A percentile compares a stretch with the other conserved stretches of the same genome.
These are phyloP conservation scores for Prunus mongolica DNA, from an alignment of 306 rosid species.

Conservation along the genomic window DNA sequence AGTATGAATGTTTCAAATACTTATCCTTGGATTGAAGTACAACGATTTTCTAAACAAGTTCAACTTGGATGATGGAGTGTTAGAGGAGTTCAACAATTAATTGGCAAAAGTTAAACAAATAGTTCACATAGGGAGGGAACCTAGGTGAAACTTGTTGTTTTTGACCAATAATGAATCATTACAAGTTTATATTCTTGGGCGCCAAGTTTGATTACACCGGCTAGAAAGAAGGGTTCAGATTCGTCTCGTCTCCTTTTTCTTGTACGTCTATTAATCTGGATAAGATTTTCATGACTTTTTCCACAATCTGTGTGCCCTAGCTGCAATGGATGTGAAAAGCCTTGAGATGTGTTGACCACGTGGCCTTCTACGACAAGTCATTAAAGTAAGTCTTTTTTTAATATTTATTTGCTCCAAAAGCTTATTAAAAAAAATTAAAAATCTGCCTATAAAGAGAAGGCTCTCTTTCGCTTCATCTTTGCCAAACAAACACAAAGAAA, in stretches of 20 bases:
- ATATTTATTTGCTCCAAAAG: not conserved
- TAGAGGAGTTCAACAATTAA: not conserved
- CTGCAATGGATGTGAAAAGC: not conserved
- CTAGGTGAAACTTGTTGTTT: not conserved
- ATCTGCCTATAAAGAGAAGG: conserved; percentile 7
- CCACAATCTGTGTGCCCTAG: too few relatives aligned
- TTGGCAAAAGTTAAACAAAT: not conserved
- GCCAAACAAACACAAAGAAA: not conserved
- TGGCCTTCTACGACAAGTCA: not conserved
- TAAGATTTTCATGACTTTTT: conserved; percentile 1
- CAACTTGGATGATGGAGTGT: not conserved
- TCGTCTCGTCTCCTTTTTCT: not conserved
- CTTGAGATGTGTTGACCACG: not conserved
- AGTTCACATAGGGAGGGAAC: not conserved
- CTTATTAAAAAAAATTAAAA: not conserved
- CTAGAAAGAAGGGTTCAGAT: too few relatives aligned
- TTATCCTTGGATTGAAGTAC: not conserved
- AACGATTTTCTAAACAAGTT: not conserved
- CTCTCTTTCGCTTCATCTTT: too few relatives aligned
- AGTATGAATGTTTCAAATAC: not conserved
- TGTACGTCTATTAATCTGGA: not conserved
- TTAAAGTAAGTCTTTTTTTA: not conserved
- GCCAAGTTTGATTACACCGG: not conserved
- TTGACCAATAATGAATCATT: not conserved
- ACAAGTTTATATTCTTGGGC: not conserved